Percentiles rank a stretch among this genome's conserved stretches.
These are phyloP conservation scores for Pleurotus platypus DNA, from an alignment of 768 basidiomycete species.

Conservation along the genomic window DNA sequence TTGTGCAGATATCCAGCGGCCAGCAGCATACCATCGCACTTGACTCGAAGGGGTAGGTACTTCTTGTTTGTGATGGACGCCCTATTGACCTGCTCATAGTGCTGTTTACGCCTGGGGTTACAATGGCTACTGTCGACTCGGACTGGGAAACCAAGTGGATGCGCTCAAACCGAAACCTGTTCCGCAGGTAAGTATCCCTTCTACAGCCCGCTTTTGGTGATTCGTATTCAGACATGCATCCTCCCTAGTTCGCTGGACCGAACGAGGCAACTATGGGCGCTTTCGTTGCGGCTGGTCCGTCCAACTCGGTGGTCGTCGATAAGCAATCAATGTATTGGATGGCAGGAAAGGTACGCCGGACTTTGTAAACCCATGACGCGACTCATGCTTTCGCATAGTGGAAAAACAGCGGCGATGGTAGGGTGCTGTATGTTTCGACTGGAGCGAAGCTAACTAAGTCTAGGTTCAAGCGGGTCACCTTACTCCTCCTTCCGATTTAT, in stretches of 20 bases:
- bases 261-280: constrained; percentile 62
- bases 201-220: not conserved
- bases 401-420: constrained; percentile 94
- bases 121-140: constrained; percentile 89
- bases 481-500: constrained; percentile 86
- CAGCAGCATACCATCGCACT: constrained; percentile 85
- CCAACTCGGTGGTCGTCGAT: constrained; percentile 82
- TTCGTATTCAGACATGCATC: not conserved
- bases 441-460: not conserved
- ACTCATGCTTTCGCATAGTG: constrained; percentile 46
- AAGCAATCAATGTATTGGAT: constrained; percentile 84
- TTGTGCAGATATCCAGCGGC: constrained; percentile 80
- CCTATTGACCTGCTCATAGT: constrained; percentile 29
- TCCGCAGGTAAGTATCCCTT: constrained; percentile 53
- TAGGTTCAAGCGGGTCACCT: constrained; percentile 85
- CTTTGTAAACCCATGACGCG: not conserved
- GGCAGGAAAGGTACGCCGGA: constrained; percentile 62
- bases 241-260: constrained; percentile 67
- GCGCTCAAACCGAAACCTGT: constrained; percentile 77
- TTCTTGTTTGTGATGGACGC: not conserved
- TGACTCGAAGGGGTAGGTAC: constrained; percentile 67
- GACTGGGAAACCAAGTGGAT: constrained; percentile 83
- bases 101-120: constrained; percentile 85
- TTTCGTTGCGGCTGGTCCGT: constrained; percentile 72
- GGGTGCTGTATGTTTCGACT: constrained; percentile 10